Evolutionary conservation across 805 yeast genomes (phyloP).

Genomic region (Teunomyces tritomae): DNA sequence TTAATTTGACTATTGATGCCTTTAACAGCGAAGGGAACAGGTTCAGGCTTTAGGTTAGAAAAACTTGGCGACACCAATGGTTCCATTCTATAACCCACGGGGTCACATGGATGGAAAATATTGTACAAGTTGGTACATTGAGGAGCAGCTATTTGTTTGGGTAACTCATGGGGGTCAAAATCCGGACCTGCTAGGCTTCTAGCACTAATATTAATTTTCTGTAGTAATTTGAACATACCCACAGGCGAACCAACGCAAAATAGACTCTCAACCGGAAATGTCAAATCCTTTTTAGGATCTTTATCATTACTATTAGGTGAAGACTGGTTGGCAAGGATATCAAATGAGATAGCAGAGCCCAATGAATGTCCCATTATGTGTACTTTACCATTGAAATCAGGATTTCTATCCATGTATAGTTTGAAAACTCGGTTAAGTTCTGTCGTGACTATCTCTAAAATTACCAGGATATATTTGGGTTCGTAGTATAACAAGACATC

Average conservation of each 20-base stretch:
- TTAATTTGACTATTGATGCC: constrained; percentile 47
- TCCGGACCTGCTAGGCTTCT: constrained; percentile 18
- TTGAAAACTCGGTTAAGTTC: constrained; percentile 65
- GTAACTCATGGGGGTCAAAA: constrained; percentile 16
- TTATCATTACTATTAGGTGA: constrained; percentile 10
- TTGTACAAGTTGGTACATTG: constrained; percentile 70
- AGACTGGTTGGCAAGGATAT: constrained; percentile 57
- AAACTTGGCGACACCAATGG: constrained; percentile 64
- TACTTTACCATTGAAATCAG: constrained; percentile 74
- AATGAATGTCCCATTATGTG: constrained; percentile 88
- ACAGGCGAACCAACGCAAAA: constrained; percentile 89
- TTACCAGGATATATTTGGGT: constrained; percentile 59
- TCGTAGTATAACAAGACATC: constrained; percentile 80
- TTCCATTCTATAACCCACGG: constrained; percentile 85
- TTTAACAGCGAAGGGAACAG: constrained; percentile 53
- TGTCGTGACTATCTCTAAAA: constrained; percentile 56
- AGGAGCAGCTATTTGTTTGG: constrained; percentile 40
- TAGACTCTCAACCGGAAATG: constrained; percentile 69
- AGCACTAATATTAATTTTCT: constrained; percentile 56
- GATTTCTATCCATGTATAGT: constrained; percentile 59
- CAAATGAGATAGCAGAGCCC: constrained; percentile 84
- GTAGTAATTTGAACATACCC: constrained; percentile 78
- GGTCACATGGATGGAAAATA: constrained; percentile 87
- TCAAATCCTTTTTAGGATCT: constrained; percentile 30
- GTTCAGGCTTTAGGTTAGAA: constrained; percentile 50